Percentiles rank a stretch among this genome's conserved stretches.
Conservation (phyloP, 2,329 filamentous ascomycete genomes). For the Parafenestella ontariensis region DNA sequence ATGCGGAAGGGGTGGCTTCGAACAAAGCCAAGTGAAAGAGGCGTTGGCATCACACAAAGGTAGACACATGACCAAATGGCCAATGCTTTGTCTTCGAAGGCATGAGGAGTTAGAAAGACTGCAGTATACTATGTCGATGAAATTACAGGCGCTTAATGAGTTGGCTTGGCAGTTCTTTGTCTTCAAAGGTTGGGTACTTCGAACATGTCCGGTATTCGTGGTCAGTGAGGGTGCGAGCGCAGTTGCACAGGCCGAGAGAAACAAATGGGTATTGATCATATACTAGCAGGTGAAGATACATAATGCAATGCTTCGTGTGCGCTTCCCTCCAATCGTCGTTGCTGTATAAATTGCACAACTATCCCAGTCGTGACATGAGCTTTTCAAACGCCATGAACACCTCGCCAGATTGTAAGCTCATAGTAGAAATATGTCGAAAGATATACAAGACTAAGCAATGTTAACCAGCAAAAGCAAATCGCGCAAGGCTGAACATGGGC, state of each 20-base stretch:
- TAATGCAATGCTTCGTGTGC: constrained; percentile 3
- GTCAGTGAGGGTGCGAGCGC: background rate
- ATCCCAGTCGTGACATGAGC: background rate
- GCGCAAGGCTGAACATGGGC: constrained; percentile 47
- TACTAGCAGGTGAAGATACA: constrained; percentile 17
- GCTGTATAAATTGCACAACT: background rate
- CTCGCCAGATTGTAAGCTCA: constrained; percentile 5
- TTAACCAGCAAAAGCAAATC: constrained; percentile 48
- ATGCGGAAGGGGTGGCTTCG: background rate
- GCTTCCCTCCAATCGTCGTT: background rate
- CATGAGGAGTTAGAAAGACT: background rate
- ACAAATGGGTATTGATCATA: constrained; percentile 20
- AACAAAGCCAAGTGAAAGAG: constrained; percentile 11
- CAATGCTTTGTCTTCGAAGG: constrained; percentile 4
- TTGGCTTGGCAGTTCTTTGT: background rate
- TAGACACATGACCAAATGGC: background rate
- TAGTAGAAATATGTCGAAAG: constrained; percentile 11
- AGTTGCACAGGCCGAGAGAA: background rate
- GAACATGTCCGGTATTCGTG: background rate
- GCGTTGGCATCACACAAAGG: background rate
- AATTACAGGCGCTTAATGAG: background rate
- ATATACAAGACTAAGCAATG: constrained; percentile 3
- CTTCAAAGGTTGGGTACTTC: background rate
- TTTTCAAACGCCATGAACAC: constrained; percentile 6
- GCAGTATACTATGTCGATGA: background rate